phyloP scores from a whole-genome alignment of 2,329 filamentous ascomycete genomes.

The Fusarium nurragi region DNA sequence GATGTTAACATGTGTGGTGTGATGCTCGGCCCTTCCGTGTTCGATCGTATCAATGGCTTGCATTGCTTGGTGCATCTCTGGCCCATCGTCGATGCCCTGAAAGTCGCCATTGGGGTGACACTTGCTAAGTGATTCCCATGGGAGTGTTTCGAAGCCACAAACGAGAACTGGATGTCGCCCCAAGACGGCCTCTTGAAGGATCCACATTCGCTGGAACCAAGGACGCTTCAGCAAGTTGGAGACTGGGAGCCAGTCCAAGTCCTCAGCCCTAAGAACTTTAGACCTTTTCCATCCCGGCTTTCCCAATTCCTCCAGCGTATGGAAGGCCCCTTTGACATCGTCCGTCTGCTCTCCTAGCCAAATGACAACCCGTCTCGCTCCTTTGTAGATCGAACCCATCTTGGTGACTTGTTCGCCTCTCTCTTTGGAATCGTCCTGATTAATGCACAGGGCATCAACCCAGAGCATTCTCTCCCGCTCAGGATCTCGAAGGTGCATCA shows the following conservation, averaged over 20 bases:
- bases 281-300: no score
- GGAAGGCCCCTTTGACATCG: rapidly evolving
- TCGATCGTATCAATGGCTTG: no score
- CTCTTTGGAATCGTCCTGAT: rapidly evolving
- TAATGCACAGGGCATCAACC: not conserved
- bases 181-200: not conserved
- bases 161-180: no score
- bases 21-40: no score
- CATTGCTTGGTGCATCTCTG: no score
- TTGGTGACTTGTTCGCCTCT: rapidly evolving
- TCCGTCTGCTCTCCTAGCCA: not conserved
- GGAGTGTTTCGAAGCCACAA: no score
- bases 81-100: no score
- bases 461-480: rapidly evolving
- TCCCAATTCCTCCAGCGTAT: no score
- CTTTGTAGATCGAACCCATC: not conserved
- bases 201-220: not conserved
- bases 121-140: no score
- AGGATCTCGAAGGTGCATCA: not conserved
- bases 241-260: rapidly evolving
- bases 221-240: rapidly evolving
- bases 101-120: no score
- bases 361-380: rapidly evolving
- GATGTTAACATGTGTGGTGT: no score
- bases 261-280: not conserved